Base-by-base conservation (phyloP, 108 stramenopile genomes). In the Pseudonitzschia multistriata region DNA sequence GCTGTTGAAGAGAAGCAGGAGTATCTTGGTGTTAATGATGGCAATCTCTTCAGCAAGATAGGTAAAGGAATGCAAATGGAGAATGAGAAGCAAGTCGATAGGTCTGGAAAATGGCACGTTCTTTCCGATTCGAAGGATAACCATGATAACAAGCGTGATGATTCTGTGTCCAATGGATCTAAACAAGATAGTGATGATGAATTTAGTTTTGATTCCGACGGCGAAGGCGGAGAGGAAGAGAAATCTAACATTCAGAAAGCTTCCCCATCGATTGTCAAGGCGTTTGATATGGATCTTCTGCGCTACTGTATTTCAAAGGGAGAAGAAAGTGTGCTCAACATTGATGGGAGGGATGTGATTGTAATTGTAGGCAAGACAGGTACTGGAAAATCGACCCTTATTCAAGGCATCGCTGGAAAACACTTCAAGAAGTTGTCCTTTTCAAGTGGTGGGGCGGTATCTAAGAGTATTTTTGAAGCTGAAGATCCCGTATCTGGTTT, bases 331-430 rank as follows among this genome's bases (percentile, higher is more conserved):
- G 29, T 86, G 36, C 72, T 81, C 25, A 28, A 79, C 39, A 71
- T 86, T n/a, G 27, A 29, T 30, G 77, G 67, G 8, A 78, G 78
- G 54, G 73, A 83, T 31, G 83, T 83, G 40, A 52, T 78, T 15
- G 48, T 81, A 25, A 64, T 83, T 14, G 73, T 81, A 8, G 83
- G 83, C 3, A 84, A 84, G 37, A 84, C 83, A 22, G 84, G 84
- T 14, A 70, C 66, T 17, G 85, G 82, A 4, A 86, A 86, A 49
- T 59, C 53, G 17, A 77, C 78, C 8, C 49, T 86, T 5, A 72
- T 83, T 54, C 85, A 86, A 62, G 82, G 81, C 11, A 79, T 86
- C 27, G 82, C 85, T 40, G 85, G 85, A 47, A 86, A 83, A 42
- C 48, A 34, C 11, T 81, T 83, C 27, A 36, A 72, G 27, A 52